These are phyloP conservation scores for Pholiota microspora DNA, from an alignment of 768 basidiomycete genomes.

Conservation along the genomic window DNA sequence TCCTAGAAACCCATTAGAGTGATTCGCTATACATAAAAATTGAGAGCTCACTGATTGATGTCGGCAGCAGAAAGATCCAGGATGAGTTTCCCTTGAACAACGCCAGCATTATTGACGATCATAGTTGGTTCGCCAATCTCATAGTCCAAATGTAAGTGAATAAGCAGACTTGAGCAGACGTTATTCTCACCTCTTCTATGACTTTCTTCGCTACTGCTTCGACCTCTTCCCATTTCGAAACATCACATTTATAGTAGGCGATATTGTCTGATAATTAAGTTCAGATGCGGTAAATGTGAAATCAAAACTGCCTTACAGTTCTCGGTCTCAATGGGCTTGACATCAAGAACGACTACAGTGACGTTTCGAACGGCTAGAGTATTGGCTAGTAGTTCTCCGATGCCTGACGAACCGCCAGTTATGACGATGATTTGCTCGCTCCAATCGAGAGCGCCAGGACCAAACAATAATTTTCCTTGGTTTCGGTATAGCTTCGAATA, in stretches of 20 bases:
- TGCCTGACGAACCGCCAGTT: slow-evolving; percentile 92
- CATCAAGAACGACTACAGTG: slow-evolving; percentile 82
- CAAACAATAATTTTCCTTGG: slow-evolving; percentile 62
- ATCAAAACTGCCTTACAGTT: slow-evolving; percentile 60
- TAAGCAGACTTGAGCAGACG: background rate
- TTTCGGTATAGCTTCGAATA: slow-evolving; percentile 73
- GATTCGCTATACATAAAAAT: background rate
- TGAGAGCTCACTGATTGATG: slow-evolving; percentile 61
- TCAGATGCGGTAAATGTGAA: background rate
- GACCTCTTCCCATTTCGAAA: slow-evolving; percentile 87
- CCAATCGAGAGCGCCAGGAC: slow-evolving; percentile 73
- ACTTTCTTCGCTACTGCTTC: slow-evolving; percentile 70
- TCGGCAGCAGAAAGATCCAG: slow-evolving; percentile 79
- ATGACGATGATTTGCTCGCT: slow-evolving; percentile 85
- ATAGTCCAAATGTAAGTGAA: slow-evolving; percentile 2
- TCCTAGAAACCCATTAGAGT: no score
- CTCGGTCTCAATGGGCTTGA: slow-evolving; percentile 73
- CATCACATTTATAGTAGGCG: slow-evolving; percentile 85
- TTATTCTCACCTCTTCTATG: slow-evolving; percentile 61
- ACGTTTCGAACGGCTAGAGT: slow-evolving; percentile 83
- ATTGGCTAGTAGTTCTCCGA: slow-evolving; percentile 86
- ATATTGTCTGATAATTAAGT: slow-evolving; percentile 60
- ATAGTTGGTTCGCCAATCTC: slow-evolving; percentile 89
- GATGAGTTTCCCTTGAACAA: slow-evolving; percentile 86
- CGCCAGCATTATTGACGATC: slow-evolving; percentile 92